Conservation (phyloP, 108 stramenopile species). For the Cyclotella choctawhatcheeana region DNA sequence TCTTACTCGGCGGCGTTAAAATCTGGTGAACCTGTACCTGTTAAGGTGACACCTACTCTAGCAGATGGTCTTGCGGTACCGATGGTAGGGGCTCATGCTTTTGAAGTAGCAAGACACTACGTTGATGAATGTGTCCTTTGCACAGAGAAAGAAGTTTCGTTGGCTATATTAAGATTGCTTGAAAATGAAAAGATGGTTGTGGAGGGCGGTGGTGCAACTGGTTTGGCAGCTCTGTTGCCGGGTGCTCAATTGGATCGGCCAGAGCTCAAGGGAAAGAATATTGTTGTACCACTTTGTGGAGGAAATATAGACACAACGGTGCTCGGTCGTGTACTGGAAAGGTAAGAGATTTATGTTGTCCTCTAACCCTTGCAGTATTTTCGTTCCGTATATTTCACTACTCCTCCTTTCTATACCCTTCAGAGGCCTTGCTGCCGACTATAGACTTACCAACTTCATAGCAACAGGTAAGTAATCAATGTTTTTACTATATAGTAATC, state of each 20-base stretch:
- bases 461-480: no score
- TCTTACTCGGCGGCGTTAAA: constrained; percentile 90
- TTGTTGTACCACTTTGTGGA: constrained; percentile 95
- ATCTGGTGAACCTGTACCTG: constrained; percentile 78
- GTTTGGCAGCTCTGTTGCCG: constrained; percentile 91
- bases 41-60: constrained; percentile 76
- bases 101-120: constrained; percentile 87
- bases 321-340: constrained; percentile 75
- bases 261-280: constrained; percentile 90
- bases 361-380: neutral
- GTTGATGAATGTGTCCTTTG: constrained; percentile 88
- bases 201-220: constrained; percentile 92
- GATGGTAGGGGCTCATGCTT: constrained; percentile 90
- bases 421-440: constrained; percentile 94
- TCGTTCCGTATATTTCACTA: neutral
- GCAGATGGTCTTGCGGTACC: constrained; percentile 98
- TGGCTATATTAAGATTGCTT: constrained; percentile 92
- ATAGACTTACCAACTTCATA: constrained; percentile 88
- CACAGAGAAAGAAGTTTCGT: constrained; percentile 87
- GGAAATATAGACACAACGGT: constrained; percentile 98
- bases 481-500: no score
- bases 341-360: constrained; percentile 2
- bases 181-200: constrained; percentile 97
- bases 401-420: neutral
- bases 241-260: constrained; percentile 85